Conservation (phyloP, 495 filamentous ascomycete species). For the Trichocladium antarcticum region DNA sequence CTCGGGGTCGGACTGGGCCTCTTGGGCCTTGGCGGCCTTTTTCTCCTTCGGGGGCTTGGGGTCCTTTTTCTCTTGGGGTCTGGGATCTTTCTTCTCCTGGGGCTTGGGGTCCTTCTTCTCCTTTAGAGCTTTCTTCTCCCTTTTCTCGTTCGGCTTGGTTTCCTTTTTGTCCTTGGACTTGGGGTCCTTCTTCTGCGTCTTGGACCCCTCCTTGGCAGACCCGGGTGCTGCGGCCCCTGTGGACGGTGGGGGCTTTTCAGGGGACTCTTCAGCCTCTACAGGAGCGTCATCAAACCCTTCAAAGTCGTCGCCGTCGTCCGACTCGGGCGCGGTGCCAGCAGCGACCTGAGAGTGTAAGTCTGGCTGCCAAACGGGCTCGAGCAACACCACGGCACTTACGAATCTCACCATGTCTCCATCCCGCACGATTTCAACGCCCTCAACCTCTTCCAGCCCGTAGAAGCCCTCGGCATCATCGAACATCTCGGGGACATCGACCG, state of each 20-base stretch:
- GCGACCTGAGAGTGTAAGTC: slow-evolving; percentile 10
- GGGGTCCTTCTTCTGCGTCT: slow-evolving; percentile 4
- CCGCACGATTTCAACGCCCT: slow-evolving; percentile 70
- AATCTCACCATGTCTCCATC: slow-evolving; percentile 44
- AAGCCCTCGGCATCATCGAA: slow-evolving; percentile 91
- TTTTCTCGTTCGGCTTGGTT: slow-evolving; percentile 8
- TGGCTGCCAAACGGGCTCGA: neutral
- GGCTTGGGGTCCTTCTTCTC: slow-evolving; percentile 12
- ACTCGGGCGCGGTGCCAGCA: slow-evolving; percentile 7
- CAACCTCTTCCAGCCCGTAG: slow-evolving; percentile 85
- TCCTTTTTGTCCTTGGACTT: slow-evolving; percentile 5
- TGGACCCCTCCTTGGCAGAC: slow-evolving; percentile 5
- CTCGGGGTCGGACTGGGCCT: slow-evolving; percentile 29
- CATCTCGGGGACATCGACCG: slow-evolving; percentile 71
- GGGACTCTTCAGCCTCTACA: slow-evolving; percentile 9
- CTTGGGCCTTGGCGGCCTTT: slow-evolving; percentile 23
- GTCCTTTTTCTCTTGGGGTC: slow-evolving; percentile 11
- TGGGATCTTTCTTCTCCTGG: slow-evolving; percentile 14
- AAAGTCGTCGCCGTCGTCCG: slow-evolving; percentile 36
- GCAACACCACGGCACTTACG: slow-evolving; percentile 26
- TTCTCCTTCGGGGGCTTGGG: slow-evolving; percentile 10
- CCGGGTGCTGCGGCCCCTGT: neutral
- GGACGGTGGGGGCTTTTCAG: slow-evolving; percentile 1
- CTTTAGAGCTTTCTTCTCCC: too few relatives aligned
- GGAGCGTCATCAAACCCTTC: slow-evolving; percentile 43